Evolutionary conservation across 805 yeast genomes (phyloP).

Genomic region (Yarrowia yakushimensis): DNA sequence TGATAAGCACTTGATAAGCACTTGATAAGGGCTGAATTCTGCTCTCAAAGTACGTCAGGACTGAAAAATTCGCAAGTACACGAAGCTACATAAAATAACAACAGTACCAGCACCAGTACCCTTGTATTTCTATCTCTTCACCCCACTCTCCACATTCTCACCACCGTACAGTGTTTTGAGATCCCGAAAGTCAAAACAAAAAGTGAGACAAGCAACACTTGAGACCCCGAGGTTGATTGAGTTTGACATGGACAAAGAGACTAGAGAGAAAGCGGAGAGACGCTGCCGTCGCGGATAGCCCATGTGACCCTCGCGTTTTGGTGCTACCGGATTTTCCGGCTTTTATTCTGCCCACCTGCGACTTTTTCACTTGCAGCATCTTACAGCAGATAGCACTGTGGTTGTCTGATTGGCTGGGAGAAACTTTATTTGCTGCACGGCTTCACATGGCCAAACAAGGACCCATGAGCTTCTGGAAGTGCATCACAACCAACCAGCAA

Average conservation of each 20-base stretch:
- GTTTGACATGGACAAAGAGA: neutral
- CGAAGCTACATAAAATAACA: no score
- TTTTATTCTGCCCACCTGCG: neutral
- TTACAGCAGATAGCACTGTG: neutral
- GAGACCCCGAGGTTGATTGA: constrained; percentile 8
- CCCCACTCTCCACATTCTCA: neutral
- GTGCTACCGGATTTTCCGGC: neutral
- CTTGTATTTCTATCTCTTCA: no score
- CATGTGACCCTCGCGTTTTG: no score
- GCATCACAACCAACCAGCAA: no score
- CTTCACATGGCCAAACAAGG: neutral
- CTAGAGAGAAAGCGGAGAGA: neutral
- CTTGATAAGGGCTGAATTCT: no score
- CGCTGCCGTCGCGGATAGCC: no score
- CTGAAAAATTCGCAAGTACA: no score
- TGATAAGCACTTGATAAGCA: no score
- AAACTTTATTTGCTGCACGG: neutral
- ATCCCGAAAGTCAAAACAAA: neutral
- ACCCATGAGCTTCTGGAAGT: neutral
- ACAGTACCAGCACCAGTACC: no score
- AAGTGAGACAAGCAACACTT: neutral
- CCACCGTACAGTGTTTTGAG: neutral
- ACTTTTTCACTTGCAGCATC: neutral
- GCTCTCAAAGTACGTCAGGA: no score
- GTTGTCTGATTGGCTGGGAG: neutral